Base-by-base conservation (phyloP, 2,329 filamentous ascomycete genomes). In the Sporothrix phasma region DNA sequence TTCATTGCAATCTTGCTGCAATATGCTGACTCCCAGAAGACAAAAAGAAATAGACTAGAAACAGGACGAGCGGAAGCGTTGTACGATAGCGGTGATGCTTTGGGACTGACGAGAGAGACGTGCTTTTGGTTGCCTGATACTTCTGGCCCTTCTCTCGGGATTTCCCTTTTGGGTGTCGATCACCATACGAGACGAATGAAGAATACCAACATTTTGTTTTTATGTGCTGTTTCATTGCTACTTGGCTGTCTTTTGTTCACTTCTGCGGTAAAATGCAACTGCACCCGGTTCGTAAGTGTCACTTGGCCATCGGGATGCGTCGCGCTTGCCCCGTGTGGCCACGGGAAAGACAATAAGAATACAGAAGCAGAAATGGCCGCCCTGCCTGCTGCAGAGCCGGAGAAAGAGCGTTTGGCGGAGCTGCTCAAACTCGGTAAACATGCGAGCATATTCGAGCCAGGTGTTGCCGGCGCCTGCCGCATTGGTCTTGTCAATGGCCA, bases 41-140 rank as follows among this genome's bases (percentile, higher is more conserved):
- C 26, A 60, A 56, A n/a, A 56, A 47, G 63, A 64, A 53, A 58
- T 58, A 58, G 17, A 41, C 11, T 34, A 22, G 26, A 47, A 22
- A 15, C 31, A 15, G 39, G 24, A 39, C n/a, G 11, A 29, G 24
- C 19, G 39, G 34, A 19, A n/a, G 15, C 29, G 26, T 43, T 58
- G 37, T 58, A 58, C 54, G 54, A 58, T 58, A 58, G 34, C 54
- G 24, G 10, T 19, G 37, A 13, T 43, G 22, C 7, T 29, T 26
- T 43, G 19, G 47, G 47, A 22, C 47, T 6, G 29, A 10, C 26
- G 17, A 29, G 11, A 53, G 24, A 22, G 22, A 11, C 19, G 45
- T 10, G 8, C 8, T 47, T 47, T 26, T 26, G 45, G 45, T 29
- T 34, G 37, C 2, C 37, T 58, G 34, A 22, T 58, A 19, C 11